A percentile compares a stretch with the other conserved stretches of the same genome.
Conservation (phyloP, 805 yeast genomes). For the Komagataella kurtzmanii region DNA sequence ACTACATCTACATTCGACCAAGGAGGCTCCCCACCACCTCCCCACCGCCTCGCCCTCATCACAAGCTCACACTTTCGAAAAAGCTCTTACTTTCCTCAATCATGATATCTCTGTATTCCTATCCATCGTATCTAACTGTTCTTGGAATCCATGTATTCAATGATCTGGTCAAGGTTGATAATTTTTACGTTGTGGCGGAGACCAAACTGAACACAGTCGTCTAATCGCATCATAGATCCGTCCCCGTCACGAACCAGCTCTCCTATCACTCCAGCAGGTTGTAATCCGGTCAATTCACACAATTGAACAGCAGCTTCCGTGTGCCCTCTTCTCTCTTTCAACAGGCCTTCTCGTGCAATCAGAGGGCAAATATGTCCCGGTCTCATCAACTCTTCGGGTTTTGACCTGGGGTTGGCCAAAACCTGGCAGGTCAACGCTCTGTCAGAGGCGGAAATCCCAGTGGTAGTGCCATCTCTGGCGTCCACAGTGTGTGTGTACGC, state of each 20-base stretch:
- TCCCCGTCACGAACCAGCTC: conserved; percentile 89
- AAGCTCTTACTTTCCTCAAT: too few relatives aligned
- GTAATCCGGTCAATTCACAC: conserved; percentile 59
- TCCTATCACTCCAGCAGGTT: conserved; percentile 85
- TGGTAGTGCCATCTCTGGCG: conserved; percentile 76
- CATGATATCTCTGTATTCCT: background rate
- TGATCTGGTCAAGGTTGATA: conserved; percentile 14
- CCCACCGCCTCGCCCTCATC: too few relatives aligned
- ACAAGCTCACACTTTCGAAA: too few relatives aligned
- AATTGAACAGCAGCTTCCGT: conserved; percentile 95
- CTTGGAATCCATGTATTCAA: conserved; percentile 26
- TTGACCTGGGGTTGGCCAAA: conserved; percentile 48
- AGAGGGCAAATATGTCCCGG: conserved; percentile 95
- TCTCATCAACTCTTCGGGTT: conserved; percentile 57
- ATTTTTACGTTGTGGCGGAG: conserved; percentile 35
- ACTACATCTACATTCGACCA: too few relatives aligned
- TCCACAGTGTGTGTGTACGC: conserved; percentile 95
- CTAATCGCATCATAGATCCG: conserved; percentile 90
- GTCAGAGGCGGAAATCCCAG: conserved; percentile 94
- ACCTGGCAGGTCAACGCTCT: conserved; percentile 70
- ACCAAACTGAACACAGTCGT: conserved; percentile 69
- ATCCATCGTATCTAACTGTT: conserved; percentile 3
- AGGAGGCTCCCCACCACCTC: too few relatives aligned
- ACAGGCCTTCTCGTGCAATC: conserved; percentile 80
- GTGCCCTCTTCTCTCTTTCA: conserved; percentile 78